Percentiles rank a stretch among this genome's conserved stretches.
These are phyloP conservation scores for Kodamaea fungicola DNA, from an alignment of 1,139 yeast species.

Conservation along the genomic window DNA sequence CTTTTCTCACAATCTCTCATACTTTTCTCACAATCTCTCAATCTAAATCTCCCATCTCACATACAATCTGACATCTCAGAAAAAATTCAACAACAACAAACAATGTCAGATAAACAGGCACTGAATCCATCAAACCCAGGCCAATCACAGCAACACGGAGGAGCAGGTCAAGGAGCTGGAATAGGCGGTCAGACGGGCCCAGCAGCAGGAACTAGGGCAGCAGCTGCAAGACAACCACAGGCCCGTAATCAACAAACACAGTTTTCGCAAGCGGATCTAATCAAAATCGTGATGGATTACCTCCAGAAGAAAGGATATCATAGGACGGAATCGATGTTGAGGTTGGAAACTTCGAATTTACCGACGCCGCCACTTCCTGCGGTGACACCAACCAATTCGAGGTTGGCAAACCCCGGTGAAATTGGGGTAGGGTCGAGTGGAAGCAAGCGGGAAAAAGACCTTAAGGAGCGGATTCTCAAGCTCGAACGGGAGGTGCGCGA, in stretches of 20 bases:
- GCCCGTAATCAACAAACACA: conserved; percentile 31
- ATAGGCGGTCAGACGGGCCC: neutral
- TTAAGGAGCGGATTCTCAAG: conserved; percentile 25
- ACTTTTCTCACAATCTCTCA: too few species aligned
- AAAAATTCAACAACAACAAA: neutral
- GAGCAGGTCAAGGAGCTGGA: neutral
- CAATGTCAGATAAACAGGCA: neutral
- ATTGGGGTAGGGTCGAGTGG: conserved; percentile 18
- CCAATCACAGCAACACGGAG: neutral
- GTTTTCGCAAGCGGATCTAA: conserved; percentile 71
- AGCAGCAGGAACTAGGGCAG: conserved; percentile 1
- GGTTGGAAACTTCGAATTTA: conserved; percentile 79
- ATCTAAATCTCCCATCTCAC: too few species aligned
- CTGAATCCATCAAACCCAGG: conserved; percentile 1
- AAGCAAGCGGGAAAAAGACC: conserved; percentile 25
- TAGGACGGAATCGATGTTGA: conserved; percentile 87
- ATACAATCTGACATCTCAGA: too few species aligned
- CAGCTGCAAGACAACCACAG: conserved; percentile 10
- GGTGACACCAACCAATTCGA: conserved; percentile 40
- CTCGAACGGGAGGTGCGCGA: conserved; percentile 41
- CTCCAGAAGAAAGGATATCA: conserved; percentile 92
- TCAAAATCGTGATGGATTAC: conserved; percentile 87
- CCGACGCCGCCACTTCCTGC: conserved; percentile 58
- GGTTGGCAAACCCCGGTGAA: conserved; percentile 38
- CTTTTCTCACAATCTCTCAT: too few species aligned